Percentiles rank a stretch among this genome's conserved stretches.
phyloP scores from a whole-genome alignment of 176 grass and related monocot species.

The Oryza meridionalis region DNA sequence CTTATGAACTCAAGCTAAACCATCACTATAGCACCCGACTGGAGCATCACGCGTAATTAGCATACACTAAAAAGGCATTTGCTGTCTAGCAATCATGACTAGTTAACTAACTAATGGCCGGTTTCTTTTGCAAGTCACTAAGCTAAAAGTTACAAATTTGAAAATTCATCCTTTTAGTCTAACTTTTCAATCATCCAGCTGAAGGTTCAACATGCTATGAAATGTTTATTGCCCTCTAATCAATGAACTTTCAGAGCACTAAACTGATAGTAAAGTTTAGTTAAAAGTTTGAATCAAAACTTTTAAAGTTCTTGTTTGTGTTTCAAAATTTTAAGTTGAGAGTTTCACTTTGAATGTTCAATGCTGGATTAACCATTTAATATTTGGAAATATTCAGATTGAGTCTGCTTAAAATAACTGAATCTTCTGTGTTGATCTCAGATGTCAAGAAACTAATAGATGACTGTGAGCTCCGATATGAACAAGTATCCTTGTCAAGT shows the following conservation, averaged over 20 bases:
- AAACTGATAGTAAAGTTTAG: not conserved
- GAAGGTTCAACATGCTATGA: not conserved
- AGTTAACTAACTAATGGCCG: not conserved
- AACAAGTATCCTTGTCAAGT: constrained; percentile 39
- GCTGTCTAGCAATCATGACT: not conserved
- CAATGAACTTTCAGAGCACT: constrained; percentile 1
- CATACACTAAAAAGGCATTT: constrained; percentile 5
- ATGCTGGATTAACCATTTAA: not conserved
- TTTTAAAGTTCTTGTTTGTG: not conserved
- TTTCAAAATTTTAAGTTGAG: not conserved
- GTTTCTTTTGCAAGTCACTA: not conserved
- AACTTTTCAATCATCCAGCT: not conserved
- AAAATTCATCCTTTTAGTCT: not conserved
- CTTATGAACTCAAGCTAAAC: constrained; percentile 7
- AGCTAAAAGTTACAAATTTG: not conserved
- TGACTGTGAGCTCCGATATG: constrained; percentile 35
- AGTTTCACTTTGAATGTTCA: not conserved
- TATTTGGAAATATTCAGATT: not conserved
- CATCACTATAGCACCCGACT: not conserved
- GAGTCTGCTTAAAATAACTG: constrained; percentile 18
- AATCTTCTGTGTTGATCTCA: constrained; percentile 28
- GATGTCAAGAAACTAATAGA: constrained; percentile 31
- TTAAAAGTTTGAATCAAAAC: not conserved
- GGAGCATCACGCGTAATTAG: not conserved
- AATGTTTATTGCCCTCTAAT: not conserved